These are phyloP conservation scores for Euclidium syriacum DNA, from an alignment of 345 rosid species.

Conservation along the genomic window DNA sequence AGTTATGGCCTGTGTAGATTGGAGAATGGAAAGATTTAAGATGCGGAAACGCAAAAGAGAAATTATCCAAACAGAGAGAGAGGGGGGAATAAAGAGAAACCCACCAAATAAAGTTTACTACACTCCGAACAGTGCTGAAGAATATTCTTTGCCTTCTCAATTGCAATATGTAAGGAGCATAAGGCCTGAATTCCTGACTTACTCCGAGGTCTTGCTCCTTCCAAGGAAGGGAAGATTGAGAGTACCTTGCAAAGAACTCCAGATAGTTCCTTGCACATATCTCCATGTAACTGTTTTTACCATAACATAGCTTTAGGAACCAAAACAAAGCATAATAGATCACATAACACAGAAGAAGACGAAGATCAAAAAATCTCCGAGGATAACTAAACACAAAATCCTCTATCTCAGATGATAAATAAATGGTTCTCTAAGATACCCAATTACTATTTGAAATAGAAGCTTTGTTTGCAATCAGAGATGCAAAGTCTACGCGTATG, in stretches of 20 bases:
- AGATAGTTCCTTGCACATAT: slow-evolving; percentile 74
- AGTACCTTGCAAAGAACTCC: slow-evolving; percentile 63
- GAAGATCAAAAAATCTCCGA: neutral
- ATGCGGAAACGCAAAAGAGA: neutral
- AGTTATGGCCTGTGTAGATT: slow-evolving; percentile 70
- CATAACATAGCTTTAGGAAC: slow-evolving; percentile 3
- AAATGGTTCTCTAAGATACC: neutral
- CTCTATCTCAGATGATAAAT: neutral
- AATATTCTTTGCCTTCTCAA: slow-evolving; percentile 78
- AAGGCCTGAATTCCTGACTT: slow-evolving; percentile 94
- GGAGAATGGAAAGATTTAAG: neutral
- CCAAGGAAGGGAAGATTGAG: slow-evolving; percentile 80
- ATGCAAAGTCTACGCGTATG: neutral
- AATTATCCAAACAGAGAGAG: neutral
- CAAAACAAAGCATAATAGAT: neutral
- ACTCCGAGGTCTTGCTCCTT: slow-evolving; percentile 97
- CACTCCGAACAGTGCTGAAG: slow-evolving; percentile 91
- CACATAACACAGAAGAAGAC: neutral
- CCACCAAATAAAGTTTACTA: slow-evolving; percentile 91
- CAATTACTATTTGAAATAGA: neutral
- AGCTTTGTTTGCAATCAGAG: neutral
- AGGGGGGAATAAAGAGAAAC: slow-evolving; percentile 3
- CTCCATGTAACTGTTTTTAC: slow-evolving; percentile 81
- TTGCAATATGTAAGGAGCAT: slow-evolving; percentile 89
- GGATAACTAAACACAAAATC: neutral